phyloP scores from a whole-genome alignment of 176 grass and related monocot genomes.

The Carex cristatella region DNA sequence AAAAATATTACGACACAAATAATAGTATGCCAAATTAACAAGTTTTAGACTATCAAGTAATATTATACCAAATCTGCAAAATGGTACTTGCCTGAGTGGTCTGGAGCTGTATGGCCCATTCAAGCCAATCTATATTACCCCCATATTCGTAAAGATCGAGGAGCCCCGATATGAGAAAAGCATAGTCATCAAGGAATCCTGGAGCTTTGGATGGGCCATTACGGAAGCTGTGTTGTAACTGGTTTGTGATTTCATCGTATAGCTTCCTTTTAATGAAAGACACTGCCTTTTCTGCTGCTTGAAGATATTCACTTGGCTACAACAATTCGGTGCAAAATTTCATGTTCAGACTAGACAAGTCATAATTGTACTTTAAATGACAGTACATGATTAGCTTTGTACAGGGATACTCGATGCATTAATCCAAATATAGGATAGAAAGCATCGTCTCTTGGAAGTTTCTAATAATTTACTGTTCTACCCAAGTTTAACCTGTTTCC shows the following conservation, averaged over 20 bases:
- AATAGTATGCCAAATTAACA: not conserved
- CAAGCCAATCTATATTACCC: slow-evolving; percentile 70
- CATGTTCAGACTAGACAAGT: not conserved
- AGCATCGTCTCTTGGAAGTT: not conserved
- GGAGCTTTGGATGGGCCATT: slow-evolving; percentile 95
- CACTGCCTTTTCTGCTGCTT: slow-evolving; percentile 71
- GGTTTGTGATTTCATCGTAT: slow-evolving; percentile 47
- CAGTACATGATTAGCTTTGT: not conserved
- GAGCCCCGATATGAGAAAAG: slow-evolving; percentile 80
- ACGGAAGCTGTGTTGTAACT: slow-evolving; percentile 77
- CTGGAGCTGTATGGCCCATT: slow-evolving; percentile 76
- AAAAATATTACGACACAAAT: not conserved
- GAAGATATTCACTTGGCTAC: slow-evolving; percentile 82
- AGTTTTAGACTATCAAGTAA: not conserved
- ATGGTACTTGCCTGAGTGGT: slow-evolving; percentile 62
- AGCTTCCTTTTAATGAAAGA: slow-evolving; percentile 72
- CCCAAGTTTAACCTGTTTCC: not conserved
- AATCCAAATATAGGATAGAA: not conserved
- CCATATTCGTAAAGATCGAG: slow-evolving; percentile 89
- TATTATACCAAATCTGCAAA: not conserved
- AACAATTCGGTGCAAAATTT: slow-evolving; percentile 23
- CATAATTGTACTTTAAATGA: not conserved
- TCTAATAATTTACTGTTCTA: not conserved
- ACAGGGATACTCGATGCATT: too few species aligned
- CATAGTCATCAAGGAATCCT: slow-evolving; percentile 97